Conservation (phyloP, 139 green algal species). For the Diplosphaera chodatii region DNA sequence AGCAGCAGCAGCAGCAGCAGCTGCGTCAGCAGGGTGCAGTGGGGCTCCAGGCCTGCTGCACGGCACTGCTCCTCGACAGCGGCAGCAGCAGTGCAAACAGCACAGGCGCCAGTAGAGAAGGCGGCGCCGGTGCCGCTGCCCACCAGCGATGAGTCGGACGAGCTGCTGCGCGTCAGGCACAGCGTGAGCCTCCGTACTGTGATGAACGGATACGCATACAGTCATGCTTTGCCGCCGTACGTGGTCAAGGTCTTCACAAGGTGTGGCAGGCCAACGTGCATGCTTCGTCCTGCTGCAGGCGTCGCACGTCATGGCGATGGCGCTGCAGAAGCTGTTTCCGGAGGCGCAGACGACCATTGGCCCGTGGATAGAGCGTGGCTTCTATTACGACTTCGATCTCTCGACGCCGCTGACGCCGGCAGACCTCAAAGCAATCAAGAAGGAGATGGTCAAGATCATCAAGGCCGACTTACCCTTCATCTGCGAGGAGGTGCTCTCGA, state of each 20-base stretch:
- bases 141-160: constrained; percentile 66
- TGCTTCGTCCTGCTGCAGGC: no score
- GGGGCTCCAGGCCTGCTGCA: background rate
- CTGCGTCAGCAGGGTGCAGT: background rate
- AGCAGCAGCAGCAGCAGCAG: background rate
- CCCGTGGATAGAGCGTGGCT: constrained; percentile 94
- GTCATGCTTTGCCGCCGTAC: no score
- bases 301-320: constrained; percentile 98
- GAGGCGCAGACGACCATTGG: constrained; percentile 84
- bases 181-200: constrained; percentile 43
- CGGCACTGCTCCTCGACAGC: background rate
- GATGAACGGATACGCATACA: no score
- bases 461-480: constrained; percentile 72
- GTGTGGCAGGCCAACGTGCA: no score
- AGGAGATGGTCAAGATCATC: constrained; percentile 90
- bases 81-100: background rate
- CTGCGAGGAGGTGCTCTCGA: constrained; percentile 79
- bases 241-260: no score
- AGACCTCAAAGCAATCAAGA: constrained; percentile 90
- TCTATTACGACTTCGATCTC: constrained; percentile 99
- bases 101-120: background rate
- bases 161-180: constrained; percentile 80
- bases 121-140: constrained; percentile 36
- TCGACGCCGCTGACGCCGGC: constrained; percentile 68
- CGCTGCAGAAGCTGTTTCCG: constrained; percentile 87